Evolutionary conservation across 2,329 filamentous ascomycete species (phyloP).

Genomic region (Aspergillus awamori): DNA sequence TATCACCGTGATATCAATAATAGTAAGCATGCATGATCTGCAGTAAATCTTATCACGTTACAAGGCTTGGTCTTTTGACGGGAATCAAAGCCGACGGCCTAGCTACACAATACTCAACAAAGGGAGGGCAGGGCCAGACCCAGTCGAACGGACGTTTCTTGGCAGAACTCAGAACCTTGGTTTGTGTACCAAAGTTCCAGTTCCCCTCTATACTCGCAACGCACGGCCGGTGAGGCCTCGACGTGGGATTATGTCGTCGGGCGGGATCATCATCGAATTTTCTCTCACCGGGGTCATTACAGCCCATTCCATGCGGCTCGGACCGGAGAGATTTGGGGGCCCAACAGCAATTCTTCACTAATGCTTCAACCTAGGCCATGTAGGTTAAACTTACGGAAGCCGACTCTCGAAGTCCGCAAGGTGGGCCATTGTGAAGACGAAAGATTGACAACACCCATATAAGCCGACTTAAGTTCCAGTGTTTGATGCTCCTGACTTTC

Average conservation of each 20-base stretch:
- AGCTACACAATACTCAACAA: neutral
- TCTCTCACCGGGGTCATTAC: neutral
- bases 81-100: constrained; percentile 1
- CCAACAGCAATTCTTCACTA: no score
- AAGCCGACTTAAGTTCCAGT: no score
- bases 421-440: no score
- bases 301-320: neutral
- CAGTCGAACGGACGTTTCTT: neutral
- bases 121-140: neutral
- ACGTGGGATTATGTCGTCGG: neutral
- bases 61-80: neutral
- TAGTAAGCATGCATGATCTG: neutral
- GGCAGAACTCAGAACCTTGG: neutral
- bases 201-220: neutral
- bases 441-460: no score
- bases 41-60: neutral
- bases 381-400: no score
- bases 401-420: no score
- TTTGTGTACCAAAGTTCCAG: neutral
- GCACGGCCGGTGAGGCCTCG: neutral
- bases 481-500: no score
- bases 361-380: no score
- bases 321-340: neutral
- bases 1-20: neutral
- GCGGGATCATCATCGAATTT: neutral